Conservation (phyloP, 352 stramenopile genomes). For the Phytophthora lateralis region DNA sequence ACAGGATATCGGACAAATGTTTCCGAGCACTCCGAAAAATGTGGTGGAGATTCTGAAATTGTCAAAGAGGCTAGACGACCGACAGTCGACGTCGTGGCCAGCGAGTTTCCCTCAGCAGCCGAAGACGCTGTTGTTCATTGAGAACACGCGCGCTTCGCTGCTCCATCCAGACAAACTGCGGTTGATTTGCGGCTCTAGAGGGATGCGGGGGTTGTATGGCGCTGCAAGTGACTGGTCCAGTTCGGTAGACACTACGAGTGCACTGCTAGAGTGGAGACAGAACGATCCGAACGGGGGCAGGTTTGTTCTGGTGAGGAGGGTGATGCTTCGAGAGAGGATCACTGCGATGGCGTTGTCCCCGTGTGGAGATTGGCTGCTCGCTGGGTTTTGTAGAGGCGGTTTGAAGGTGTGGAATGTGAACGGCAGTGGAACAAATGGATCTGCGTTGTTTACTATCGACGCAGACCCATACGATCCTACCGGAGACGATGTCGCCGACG, state of each 20-base stretch:
- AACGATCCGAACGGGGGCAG: constrained; percentile 12
- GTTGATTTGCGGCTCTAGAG: constrained; percentile 36
- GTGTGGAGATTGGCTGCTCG: constrained; percentile 63
- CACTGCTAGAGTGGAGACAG: constrained; percentile 34
- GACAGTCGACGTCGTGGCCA: background rate
- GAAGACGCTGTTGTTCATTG: constrained; percentile 55
- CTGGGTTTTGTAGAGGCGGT: constrained; percentile 40
- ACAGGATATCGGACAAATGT: constrained; percentile 5
- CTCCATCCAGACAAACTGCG: constrained; percentile 45
- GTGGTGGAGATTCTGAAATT: constrained; percentile 59
- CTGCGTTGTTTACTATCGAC: constrained; percentile 27
- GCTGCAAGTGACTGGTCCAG: constrained; percentile 7
- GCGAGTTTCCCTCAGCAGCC: background rate
- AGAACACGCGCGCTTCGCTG: constrained; percentile 43
- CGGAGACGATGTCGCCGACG: constrained; percentile 1
- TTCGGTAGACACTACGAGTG: constrained; percentile 1
- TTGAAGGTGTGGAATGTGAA: constrained; percentile 66
- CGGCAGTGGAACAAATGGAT: constrained; percentile 17
- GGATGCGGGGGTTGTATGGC: constrained; percentile 47
- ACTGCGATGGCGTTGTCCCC: constrained; percentile 39
- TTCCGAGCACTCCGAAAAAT: constrained; percentile 39
- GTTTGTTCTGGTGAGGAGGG: constrained; percentile 26
- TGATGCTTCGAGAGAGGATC: constrained; percentile 43
- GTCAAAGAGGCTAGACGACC: constrained; percentile 43
- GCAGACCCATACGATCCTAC: constrained; percentile 27